Evolutionary conservation across 2,329 filamentous ascomycete species (phyloP), one percentile per base, ranked within the genome.

Genomic region (Clarireedia paspali): DNA sequence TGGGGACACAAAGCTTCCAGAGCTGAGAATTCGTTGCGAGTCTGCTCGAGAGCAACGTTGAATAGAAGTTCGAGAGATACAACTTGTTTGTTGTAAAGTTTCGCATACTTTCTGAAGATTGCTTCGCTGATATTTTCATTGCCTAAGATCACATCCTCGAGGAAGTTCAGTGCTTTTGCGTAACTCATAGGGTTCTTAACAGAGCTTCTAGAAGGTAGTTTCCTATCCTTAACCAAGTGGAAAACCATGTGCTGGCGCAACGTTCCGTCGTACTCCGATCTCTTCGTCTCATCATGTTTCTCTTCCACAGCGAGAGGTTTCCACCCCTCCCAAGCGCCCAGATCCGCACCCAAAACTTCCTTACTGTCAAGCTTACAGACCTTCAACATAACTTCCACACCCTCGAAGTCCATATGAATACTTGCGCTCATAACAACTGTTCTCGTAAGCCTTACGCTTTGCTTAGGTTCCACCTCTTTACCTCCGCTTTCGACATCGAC

Each of bases 361-460:
- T 7, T 30, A 30, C 27, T 30, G 9, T 54, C 53, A 4, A 67
- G 47, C 36, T 27, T 57, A 46, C 62, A 65, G 9, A 60, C 53
- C 2, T 47, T 46, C n/a, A 65, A 39, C 65, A 67, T 65, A 26
- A 67, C 64, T 12, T 23, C 50, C 3, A n/a, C 9, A 4, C 34
- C 30, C 51, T 67, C 65, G 38, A 67, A 67, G 57, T 67, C 65
- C 57, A 60, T 53, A 36, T 66, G 64, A 17, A 67, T 62, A 20
- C 34, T 56, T 2, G 62, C 65, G 47, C 61, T 65, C 53, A 67
- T 39, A 5, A 64, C 61, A 12, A 66, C 64, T 17, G 27, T 53
- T 26, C 65, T 55, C 1, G 64, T 66, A 17, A 67, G 57, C 27
- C 63, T 66, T 1, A 59, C 65, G 38, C 66, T 64, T 50, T 66